These are phyloP conservation scores for Arabis alpina DNA, from an alignment of 345 rosid species.

Conservation along the genomic window DNA sequence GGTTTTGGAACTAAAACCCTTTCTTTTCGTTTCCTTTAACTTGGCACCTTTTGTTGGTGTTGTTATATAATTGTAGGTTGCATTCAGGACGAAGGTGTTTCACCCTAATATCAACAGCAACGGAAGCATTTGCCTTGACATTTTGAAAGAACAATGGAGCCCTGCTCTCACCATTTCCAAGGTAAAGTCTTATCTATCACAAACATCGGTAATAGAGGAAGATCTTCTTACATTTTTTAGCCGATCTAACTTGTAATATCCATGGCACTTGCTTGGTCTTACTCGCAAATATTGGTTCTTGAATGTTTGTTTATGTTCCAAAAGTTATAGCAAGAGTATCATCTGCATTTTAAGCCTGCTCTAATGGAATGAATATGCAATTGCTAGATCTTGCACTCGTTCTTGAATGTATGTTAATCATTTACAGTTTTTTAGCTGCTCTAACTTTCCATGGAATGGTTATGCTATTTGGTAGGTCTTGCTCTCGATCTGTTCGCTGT, in stretches of 20 bases:
- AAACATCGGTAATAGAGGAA: not conserved
- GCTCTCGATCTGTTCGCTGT: conserved; percentile 45
- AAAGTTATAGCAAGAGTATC: not conserved
- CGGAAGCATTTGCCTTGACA: conserved; percentile 40
- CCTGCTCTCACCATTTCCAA: conserved; percentile 39
- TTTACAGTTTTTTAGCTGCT: too few species aligned
- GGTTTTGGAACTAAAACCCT: not conserved
- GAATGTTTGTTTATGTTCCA: not conserved
- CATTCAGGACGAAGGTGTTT: conserved; percentile 36
- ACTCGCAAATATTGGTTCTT: not conserved
- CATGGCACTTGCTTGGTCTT: not conserved
- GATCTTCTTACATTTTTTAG: conserved; percentile 3
- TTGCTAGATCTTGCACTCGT: conserved; percentile 31
- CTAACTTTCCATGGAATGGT: not conserved
- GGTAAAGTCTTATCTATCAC: conserved; percentile 16
- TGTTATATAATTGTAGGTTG: conserved; percentile 21
- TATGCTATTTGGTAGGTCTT: conserved; percentile 31
- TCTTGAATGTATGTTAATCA: not conserved
- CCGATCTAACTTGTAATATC: not conserved
- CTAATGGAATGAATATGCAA: too few species aligned
- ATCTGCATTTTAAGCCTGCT: not conserved
- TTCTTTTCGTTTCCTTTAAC: not conserved
- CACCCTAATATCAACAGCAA: conserved; percentile 40
- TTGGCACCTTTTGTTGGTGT: not conserved
- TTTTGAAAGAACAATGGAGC: conserved; percentile 40